Conservation (phyloP, 2,329 filamentous ascomycete genomes). For the Nemania diffusa region DNA sequence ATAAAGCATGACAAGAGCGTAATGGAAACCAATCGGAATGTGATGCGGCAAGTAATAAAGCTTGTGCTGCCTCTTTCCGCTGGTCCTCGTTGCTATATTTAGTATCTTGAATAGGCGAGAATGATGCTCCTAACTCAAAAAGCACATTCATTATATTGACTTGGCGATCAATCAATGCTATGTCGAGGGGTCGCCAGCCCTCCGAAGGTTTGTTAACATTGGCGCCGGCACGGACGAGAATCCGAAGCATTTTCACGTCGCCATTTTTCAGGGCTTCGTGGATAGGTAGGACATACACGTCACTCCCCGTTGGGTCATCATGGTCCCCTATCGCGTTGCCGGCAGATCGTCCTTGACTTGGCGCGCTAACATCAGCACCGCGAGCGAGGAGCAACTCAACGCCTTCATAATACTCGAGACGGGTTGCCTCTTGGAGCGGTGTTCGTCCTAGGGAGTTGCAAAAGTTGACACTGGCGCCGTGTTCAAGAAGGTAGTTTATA, state of each 20-base stretch:
- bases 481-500: background rate
- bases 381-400: constrained; percentile 5
- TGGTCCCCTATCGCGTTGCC: background rate
- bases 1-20: background rate
- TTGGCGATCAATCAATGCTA: constrained; percentile 18
- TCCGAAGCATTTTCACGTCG: background rate
- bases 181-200: constrained; percentile 16
- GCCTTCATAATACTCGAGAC: constrained; percentile 4
- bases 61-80: background rate
- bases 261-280: background rate
- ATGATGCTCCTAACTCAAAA: constrained; percentile 12
- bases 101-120: background rate
- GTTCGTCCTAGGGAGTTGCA: constrained; percentile 6
- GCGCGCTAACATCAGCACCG: background rate
- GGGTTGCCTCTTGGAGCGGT: constrained; percentile 11
- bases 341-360: background rate
- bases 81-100: background rate
- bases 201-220: background rate
- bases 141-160: constrained; percentile 8
- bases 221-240: background rate
- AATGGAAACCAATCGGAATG: constrained; percentile 7
- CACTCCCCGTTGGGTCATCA: background rate
- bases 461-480: background rate
- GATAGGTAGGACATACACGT: constrained; percentile 1
- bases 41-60: background rate